phyloP scores from a whole-genome alignment of 1,284 basidiomycete species.

The Athelia sp. region DNA sequence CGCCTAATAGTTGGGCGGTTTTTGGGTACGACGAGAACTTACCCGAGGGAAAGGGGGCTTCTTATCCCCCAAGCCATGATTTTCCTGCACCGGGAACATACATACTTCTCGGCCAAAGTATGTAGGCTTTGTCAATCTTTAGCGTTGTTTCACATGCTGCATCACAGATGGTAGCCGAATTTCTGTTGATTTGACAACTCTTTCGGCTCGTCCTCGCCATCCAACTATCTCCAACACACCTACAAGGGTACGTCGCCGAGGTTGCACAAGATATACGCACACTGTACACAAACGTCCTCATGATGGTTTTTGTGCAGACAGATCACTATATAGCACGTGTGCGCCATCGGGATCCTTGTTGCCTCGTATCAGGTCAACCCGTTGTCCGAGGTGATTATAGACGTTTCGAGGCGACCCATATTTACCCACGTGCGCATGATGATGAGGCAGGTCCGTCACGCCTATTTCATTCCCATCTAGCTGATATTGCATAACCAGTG shows the following conservation, averaged over 20 bases:
- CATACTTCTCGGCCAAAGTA: not conserved
- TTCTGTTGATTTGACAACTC: conserved; percentile 1
- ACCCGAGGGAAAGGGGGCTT: not conserved
- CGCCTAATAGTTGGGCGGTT: conserved; percentile 1
- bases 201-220: conserved; percentile 1
- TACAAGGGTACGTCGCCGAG: not conserved
- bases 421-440: conserved; percentile 16
- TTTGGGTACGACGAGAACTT: conserved; percentile 1
- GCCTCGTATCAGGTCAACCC: conserved; percentile 11
- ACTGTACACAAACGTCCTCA: not conserved
- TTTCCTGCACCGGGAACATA: not conserved
- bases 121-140: not conserved
- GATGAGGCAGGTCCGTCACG: conserved; percentile 10
- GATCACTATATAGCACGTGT: conserved; percentile 1
- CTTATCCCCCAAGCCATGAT: not conserved
- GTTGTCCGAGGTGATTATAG: conserved; percentile 8
- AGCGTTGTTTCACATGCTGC: conserved; percentile 1
- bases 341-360: conserved; percentile 7
- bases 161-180: conserved; percentile 1
- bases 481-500: conserved; percentile 9
- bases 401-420: conserved; percentile 15
- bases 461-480: conserved; percentile 1
- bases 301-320: conserved; percentile 1
- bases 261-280: not conserved
- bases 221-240: conserved; percentile 1